Evolutionary conservation across 75 land plant genomes (phyloP).

Genomic region (Pinus tabuliformis): DNA sequence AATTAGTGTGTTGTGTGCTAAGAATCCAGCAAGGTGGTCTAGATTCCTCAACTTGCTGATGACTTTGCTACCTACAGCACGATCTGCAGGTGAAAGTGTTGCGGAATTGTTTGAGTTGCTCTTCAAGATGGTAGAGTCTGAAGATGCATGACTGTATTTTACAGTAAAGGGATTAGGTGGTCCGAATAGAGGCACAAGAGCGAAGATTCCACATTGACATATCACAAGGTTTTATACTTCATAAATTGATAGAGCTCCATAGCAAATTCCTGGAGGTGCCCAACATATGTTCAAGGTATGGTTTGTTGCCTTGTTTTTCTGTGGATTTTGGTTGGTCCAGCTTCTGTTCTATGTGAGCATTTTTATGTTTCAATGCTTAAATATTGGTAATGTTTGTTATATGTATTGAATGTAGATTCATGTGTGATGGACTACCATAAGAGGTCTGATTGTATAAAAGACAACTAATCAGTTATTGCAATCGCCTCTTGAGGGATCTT

Average conservation of each 20-base stretch:
- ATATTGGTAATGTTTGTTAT: too few species aligned
- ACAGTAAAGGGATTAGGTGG: too few species aligned
- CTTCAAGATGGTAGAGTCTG: too few species aligned
- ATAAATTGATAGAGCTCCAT: too few species aligned
- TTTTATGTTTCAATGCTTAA: not conserved
- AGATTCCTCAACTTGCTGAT: slow-evolving; percentile 79
- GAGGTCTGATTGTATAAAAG: slow-evolving; percentile 95
- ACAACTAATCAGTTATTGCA: slow-evolving; percentile 96
- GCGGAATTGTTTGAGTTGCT: too few species aligned
- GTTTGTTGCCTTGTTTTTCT: not conserved
- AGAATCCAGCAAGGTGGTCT: slow-evolving; percentile 68
- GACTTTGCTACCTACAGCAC: slow-evolving; percentile 73
- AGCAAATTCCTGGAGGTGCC: too few species aligned
- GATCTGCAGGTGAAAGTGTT: slow-evolving; percentile 90
- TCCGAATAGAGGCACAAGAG: too few species aligned
- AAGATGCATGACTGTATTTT: too few species aligned
- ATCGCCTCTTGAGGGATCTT: slow-evolving; percentile 80
- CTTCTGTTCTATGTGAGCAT: not conserved
- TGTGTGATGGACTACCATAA: slow-evolving; percentile 76
- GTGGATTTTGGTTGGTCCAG: not conserved
- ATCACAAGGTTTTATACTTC: too few species aligned
- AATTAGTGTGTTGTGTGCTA: slow-evolving; percentile 78
- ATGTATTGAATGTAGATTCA: too few species aligned
- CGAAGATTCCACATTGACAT: too few species aligned
- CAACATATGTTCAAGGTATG: too few species aligned